A percentile compares a stretch with the other conserved stretches of the same genome.
These are phyloP conservation scores for Rubus parviflorus DNA, from an alignment of 306 rosid genomes.

Conservation along the genomic window DNA sequence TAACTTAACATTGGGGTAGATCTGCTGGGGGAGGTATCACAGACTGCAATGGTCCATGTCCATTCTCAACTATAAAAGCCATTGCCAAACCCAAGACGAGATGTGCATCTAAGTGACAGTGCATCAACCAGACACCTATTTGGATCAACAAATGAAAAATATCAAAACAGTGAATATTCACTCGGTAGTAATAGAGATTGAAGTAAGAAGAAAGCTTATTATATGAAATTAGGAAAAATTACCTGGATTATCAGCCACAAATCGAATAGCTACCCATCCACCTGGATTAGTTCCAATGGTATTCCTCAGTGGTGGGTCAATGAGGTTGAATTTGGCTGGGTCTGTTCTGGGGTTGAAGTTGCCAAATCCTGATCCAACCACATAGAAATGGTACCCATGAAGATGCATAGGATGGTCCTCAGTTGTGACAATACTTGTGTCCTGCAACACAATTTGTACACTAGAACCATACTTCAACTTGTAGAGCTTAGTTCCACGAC, in stretches of 20 bases:
- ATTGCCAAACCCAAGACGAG: slow-evolving; percentile 68
- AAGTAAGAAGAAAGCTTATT: not conserved
- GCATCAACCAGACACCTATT: slow-evolving; percentile 89
- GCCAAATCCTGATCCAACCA: slow-evolving; percentile 86
- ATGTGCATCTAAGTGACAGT: slow-evolving; percentile 89
- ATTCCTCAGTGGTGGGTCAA: slow-evolving; percentile 80
- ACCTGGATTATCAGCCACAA: slow-evolving; percentile 95
- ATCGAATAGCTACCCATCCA: slow-evolving; percentile 97
- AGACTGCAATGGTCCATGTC: slow-evolving; percentile 64
- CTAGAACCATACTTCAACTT: slow-evolving; percentile 68
- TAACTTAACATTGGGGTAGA: slow-evolving; percentile 71
- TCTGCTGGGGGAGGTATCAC: slow-evolving; percentile 94
- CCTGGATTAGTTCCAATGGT: slow-evolving; percentile 90
- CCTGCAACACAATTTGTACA: slow-evolving; percentile 78
- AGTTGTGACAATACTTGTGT: slow-evolving; percentile 72
- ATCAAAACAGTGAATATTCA: slow-evolving; percentile 20
- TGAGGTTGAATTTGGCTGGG: slow-evolving; percentile 65
- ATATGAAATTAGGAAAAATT: not conserved
- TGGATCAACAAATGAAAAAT: slow-evolving; percentile 2
- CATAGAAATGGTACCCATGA: slow-evolving; percentile 87
- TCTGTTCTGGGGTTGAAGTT: slow-evolving; percentile 82
- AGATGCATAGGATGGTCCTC: slow-evolving; percentile 97
- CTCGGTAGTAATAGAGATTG: not conserved
- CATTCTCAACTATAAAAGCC: slow-evolving; percentile 82
- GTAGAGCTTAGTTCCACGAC: slow-evolving; percentile 57